Evolutionary conservation across 176 grass and related monocot genomes (phyloP).

Genomic region (Musa schizocarpa): DNA sequence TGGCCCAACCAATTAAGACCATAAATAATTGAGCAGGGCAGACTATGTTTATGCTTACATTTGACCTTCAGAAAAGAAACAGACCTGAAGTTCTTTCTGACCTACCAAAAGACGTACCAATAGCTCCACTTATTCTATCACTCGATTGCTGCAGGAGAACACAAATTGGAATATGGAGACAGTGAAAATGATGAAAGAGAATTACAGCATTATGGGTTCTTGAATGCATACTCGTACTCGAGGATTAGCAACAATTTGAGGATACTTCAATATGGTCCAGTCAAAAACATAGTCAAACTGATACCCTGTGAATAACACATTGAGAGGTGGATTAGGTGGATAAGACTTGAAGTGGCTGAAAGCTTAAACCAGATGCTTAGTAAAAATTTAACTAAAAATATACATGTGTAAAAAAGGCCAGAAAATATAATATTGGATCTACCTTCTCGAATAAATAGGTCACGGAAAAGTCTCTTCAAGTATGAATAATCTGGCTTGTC

Average conservation of each 20-base stretch:
- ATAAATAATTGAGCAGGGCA: constrained; percentile 7
- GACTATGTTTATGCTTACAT: neutral
- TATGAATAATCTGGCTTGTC: constrained; percentile 84
- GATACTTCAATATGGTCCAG: constrained; percentile 81
- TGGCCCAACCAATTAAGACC: constrained; percentile 9
- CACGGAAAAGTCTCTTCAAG: constrained; percentile 56
- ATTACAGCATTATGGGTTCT: constrained; percentile 1
- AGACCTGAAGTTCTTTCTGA: constrained; percentile 48
- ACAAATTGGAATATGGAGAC: constrained; percentile 6
- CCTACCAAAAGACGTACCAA: constrained; percentile 45
- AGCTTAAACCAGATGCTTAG: neutral
- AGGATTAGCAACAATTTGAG: constrained; percentile 47
- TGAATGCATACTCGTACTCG: constrained; percentile 33
- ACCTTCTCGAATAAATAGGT: constrained; percentile 74
- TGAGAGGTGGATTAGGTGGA: neutral
- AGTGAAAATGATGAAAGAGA: constrained; percentile 7
- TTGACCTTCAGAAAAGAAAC: neutral
- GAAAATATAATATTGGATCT: neutral
- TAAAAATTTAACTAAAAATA: neutral
- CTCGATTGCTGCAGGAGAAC: constrained; percentile 25
- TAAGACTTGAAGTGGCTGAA: neutral
- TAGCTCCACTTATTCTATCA: constrained; percentile 37
- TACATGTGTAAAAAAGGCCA: neutral
- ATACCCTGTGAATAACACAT: constrained; percentile 36
- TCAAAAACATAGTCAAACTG: constrained; percentile 76